A percentile compares a stretch with the other conserved stretches of the same genome.
These are phyloP conservation scores for Coccinonectria pachysandricola DNA, from an alignment of 2,329 filamentous ascomycete genomes.

Conservation along the genomic window DNA sequence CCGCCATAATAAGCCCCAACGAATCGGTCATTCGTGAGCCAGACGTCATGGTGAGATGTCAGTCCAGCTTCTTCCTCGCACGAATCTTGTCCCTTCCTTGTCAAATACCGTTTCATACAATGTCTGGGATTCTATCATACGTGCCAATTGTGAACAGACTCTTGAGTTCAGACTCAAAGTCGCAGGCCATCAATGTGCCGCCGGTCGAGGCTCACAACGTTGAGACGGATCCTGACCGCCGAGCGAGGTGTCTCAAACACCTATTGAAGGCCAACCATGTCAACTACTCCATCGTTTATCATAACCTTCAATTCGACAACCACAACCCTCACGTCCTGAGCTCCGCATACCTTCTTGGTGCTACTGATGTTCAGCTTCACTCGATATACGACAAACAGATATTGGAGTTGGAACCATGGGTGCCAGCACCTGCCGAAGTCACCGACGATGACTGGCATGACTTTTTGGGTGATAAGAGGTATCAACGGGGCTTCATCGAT, in stretches of 20 bases:
- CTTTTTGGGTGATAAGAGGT: slow-evolving; percentile 66
- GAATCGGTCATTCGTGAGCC: no score
- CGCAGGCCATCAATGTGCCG: slow-evolving; percentile 44
- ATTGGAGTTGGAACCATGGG: slow-evolving; percentile 67
- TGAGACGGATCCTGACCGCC: slow-evolving; percentile 69
- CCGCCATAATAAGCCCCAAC: no score
- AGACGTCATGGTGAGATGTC: slow-evolving; percentile 17
- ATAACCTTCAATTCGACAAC: slow-evolving; percentile 67
- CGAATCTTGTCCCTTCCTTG: slow-evolving; percentile 2
- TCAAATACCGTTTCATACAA: slow-evolving; percentile 9
- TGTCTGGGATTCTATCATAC: slow-evolving; percentile 26
- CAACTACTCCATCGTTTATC: slow-evolving; percentile 76
- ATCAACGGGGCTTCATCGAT: slow-evolving; percentile 85
- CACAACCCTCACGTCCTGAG: slow-evolving; percentile 73
- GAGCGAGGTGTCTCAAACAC: slow-evolving; percentile 77
- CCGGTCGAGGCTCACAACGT: slow-evolving; percentile 67
- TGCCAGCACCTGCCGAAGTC: slow-evolving; percentile 75
- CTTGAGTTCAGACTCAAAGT: slow-evolving; percentile 11
- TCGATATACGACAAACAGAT: slow-evolving; percentile 70
- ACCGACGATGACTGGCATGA: slow-evolving; percentile 77
- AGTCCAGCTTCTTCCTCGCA: slow-evolving; percentile 9
- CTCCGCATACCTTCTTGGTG: slow-evolving; percentile 79
- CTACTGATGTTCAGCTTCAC: slow-evolving; percentile 60
- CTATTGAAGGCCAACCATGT: slow-evolving; percentile 84
- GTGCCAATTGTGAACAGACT: slow-evolving; percentile 21